Evolutionary conservation across 1,284 basidiomycete genomes (phyloP).

Genomic region (Tremellales sp.): DNA sequence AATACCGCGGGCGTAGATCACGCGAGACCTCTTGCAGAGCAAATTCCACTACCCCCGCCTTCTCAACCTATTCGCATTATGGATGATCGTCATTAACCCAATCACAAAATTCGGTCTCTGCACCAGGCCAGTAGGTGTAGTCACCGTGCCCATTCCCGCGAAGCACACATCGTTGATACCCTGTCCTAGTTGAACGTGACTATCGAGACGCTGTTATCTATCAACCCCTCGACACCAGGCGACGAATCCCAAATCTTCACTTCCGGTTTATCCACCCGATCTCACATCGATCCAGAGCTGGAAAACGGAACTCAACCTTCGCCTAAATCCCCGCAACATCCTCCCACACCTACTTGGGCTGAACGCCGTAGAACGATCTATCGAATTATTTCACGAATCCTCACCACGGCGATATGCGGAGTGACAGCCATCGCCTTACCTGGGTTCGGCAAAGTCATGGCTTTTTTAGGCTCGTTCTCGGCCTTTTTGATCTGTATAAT

Average conservation of each 20-base stretch:
- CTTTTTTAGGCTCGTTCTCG: slow-evolving; percentile 80
- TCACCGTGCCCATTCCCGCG: not conserved
- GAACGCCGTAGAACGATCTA: slow-evolving; percentile 4
- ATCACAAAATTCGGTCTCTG: slow-evolving; percentile 84
- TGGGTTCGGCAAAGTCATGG: slow-evolving; percentile 69
- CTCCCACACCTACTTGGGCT: not conserved
- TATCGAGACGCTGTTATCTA: slow-evolving; percentile 61
- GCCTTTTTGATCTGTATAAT: slow-evolving; percentile 80
- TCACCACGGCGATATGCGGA: slow-evolving; percentile 34
- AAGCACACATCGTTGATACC: not conserved
- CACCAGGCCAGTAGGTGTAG: slow-evolving; percentile 66
- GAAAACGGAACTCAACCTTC: too few relatives aligned
- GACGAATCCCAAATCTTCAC: slow-evolving; percentile 2
- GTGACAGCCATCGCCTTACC: slow-evolving; percentile 38
- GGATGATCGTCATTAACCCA: slow-evolving; percentile 85
- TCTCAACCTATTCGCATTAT: slow-evolving; percentile 74
- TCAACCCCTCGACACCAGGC: slow-evolving; percentile 41
- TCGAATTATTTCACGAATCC: slow-evolving; percentile 31
- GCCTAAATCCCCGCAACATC: too few relatives aligned
- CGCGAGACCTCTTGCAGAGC: slow-evolving; percentile 71
- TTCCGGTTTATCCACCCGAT: not conserved
- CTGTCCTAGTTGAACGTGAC: slow-evolving; percentile 64
- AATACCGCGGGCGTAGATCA: slow-evolving; percentile 58
- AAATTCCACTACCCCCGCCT: slow-evolving; percentile 65
- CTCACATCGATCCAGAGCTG: too few relatives aligned